phyloP scores from a whole-genome alignment of 306 rosid genomes.

The Vigna trinervia region DNA sequence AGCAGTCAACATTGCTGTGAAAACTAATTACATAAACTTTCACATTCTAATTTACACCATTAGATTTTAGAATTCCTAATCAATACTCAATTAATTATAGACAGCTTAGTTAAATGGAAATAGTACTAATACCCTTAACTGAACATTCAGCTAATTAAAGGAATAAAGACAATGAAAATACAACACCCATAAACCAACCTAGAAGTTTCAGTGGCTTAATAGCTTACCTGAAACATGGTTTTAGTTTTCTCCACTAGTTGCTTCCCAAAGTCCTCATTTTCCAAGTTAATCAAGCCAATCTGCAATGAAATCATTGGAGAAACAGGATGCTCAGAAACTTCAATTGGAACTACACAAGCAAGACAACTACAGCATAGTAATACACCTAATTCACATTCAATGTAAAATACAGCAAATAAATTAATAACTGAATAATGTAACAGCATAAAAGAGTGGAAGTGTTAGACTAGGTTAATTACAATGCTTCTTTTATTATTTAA shows the following conservation, averaged over 20 bases:
- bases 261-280: constrained; percentile 75
- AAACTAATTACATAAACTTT: neutral
- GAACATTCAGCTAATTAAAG: constrained; percentile 16
- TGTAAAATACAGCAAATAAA: constrained; percentile 22
- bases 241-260: constrained; percentile 72
- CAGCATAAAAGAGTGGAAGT: neutral
- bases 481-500: constrained; percentile 26
- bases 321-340: constrained; percentile 31
- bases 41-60: neutral
- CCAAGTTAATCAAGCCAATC: constrained; percentile 93
- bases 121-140: neutral
- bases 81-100: constrained; percentile 20
- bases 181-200: constrained; percentile 36
- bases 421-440: neutral
- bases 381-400: constrained; percentile 25
- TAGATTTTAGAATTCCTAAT: constrained; percentile 19
- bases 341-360: constrained; percentile 21
- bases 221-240: constrained; percentile 77
- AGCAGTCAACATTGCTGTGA: neutral
- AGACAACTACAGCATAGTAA: neutral
- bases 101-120: constrained; percentile 35
- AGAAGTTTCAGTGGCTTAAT: constrained; percentile 33
- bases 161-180: constrained; percentile 30
- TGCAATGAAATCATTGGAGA: constrained; percentile 43
- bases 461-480: constrained; percentile 6